phyloP scores from a whole-genome alignment of 2,329 filamentous ascomycete genomes.

The Apiospora marii region DNA sequence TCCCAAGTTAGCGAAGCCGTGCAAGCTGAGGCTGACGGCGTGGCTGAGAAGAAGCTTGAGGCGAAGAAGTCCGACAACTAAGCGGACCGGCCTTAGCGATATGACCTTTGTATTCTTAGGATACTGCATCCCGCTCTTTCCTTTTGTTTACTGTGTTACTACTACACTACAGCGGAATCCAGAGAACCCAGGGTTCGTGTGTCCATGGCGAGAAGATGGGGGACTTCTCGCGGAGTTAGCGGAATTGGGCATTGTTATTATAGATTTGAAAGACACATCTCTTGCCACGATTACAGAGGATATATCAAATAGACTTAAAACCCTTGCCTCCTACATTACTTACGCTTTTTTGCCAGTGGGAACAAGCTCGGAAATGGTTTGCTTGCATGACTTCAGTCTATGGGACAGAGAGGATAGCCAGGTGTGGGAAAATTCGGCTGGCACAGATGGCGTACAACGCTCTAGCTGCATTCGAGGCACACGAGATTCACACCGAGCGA shows the following conservation, averaged over 20 bases:
- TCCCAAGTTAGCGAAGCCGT: conserved; percentile 60
- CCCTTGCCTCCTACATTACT: neutral
- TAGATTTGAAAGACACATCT: conserved; percentile 14
- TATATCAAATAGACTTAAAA: conserved; percentile 7
- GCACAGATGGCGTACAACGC: too few relatives aligned
- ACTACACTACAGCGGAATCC: conserved; percentile 18
- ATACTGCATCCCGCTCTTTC: conserved; percentile 32
- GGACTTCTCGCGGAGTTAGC: conserved; percentile 19
- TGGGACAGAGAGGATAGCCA: too few relatives aligned
- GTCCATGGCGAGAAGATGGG: conserved; percentile 12
- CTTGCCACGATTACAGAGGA: conserved; percentile 13
- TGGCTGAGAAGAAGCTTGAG: conserved; percentile 42
- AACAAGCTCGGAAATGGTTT: too few relatives aligned
- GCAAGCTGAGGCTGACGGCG: conserved; percentile 59
- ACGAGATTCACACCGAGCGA: too few relatives aligned
- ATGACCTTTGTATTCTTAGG: conserved; percentile 22
- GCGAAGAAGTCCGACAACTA: conserved; percentile 35
- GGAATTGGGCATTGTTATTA: conserved; percentile 16
- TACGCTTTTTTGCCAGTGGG: too few relatives aligned
- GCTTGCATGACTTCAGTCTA: too few relatives aligned
- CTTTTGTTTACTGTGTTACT: conserved; percentile 37
- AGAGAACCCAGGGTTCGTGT: neutral
- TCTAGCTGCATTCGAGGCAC: too few relatives aligned
- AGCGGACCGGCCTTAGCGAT: conserved; percentile 3
- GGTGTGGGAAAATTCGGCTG: too few relatives aligned